Evolutionary conservation across 176 grass and related monocot genomes (phyloP).

Genomic region (Cocos nucifera): DNA sequence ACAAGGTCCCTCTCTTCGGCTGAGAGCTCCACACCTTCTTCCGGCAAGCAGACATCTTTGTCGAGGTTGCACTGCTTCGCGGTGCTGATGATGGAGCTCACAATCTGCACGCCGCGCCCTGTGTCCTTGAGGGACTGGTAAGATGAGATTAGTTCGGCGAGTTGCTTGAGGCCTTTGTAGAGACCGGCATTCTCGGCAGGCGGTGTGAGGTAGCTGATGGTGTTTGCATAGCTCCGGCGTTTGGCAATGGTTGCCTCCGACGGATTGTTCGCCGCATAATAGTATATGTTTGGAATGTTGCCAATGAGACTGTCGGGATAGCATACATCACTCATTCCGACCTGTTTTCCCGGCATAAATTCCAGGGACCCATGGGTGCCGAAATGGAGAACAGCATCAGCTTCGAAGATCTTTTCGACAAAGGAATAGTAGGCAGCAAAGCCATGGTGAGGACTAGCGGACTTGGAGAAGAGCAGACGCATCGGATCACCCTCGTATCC

Average conservation of each 20-base stretch:
- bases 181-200: slow-evolving; percentile 95
- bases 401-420: slow-evolving; percentile 97
- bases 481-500: slow-evolving; percentile 98
- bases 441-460: slow-evolving; percentile 91
- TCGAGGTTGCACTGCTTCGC: slow-evolving; percentile 96
- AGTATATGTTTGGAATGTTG: slow-evolving; percentile 98
- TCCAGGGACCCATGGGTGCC: slow-evolving; percentile 92
- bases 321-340: slow-evolving; percentile 95
- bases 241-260: slow-evolving; percentile 94
- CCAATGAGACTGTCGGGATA: slow-evolving; percentile 95
- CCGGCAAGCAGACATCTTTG: slow-evolving; percentile 83
- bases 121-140: slow-evolving; percentile 99
- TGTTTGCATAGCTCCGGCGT: slow-evolving; percentile 95
- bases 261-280: slow-evolving; percentile 99
- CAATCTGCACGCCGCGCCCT: slow-evolving; percentile 77
- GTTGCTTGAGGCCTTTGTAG: slow-evolving; percentile 99
- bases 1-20: slow-evolving; percentile 58
- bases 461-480: slow-evolving; percentile 91
- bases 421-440: slow-evolving; percentile 96
- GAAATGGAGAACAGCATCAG: slow-evolving; percentile 90
- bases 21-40: slow-evolving; percentile 78
- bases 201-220: slow-evolving; percentile 96
- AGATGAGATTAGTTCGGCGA: slow-evolving; percentile 89
- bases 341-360: slow-evolving; percentile 99
- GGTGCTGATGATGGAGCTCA: slow-evolving; percentile 90